Percentiles rank a stretch among this genome's conserved stretches.
These are phyloP conservation scores for Dichomitus squalens DNA, from an alignment of 1,284 basidiomycete genomes.

Conservation along the genomic window DNA sequence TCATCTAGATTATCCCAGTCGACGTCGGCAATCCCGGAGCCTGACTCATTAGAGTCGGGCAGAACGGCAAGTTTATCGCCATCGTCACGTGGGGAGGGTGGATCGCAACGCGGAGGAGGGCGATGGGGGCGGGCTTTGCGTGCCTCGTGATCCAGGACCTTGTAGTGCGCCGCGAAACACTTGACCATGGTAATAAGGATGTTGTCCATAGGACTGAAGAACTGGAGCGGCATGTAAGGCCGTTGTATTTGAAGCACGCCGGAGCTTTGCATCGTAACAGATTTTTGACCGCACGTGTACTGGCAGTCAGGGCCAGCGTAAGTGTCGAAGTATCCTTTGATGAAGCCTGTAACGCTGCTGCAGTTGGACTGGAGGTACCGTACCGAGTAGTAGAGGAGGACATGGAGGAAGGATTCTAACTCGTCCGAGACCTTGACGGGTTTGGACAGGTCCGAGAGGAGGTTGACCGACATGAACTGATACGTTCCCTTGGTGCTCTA, in stretches of 20 bases:
- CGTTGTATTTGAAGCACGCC: not conserved
- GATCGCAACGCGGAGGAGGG: not conserved
- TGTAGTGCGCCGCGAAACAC: constrained; percentile 3
- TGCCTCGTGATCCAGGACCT: not conserved
- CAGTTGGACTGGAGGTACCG: constrained; percentile 7
- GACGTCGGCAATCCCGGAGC: not conserved
- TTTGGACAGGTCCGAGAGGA: not conserved
- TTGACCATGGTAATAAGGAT: not conserved
- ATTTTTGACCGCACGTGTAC: not conserved
- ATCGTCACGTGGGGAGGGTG: not conserved
- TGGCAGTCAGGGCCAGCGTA: not conserved
- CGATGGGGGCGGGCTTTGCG: not conserved
- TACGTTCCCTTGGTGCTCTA: too few species aligned
- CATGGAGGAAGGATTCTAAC: constrained; percentile 8
- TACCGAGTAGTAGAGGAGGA: constrained; percentile 6
- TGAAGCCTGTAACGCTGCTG: not conserved
- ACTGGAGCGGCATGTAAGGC: not conserved
- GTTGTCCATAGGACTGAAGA: constrained; percentile 1
- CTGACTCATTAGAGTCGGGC: not conserved
- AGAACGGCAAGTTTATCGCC: not conserved
- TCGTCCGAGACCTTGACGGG: constrained; percentile 1
- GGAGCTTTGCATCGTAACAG: not conserved
- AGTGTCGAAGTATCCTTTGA: not conserved
- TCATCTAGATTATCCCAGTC: not conserved
- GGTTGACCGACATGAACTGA: too few species aligned